A percentile compares a stretch with the other conserved stretches of the same genome.
Conservation (phyloP, 2,329 filamentous ascomycete species). For the Phoma sp. region DNA sequence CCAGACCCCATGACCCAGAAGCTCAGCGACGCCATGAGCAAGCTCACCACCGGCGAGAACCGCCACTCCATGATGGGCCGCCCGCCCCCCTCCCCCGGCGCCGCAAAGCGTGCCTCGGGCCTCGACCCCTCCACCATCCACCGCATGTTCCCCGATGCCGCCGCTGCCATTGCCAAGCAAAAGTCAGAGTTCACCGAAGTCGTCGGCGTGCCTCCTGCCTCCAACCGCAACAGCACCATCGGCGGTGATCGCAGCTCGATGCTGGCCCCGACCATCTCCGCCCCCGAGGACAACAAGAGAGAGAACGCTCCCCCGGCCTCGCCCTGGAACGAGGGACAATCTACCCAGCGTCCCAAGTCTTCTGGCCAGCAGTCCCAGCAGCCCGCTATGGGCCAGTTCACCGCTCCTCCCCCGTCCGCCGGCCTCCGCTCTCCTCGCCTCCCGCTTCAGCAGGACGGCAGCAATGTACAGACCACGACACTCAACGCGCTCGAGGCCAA, state of each 20-base stretch:
- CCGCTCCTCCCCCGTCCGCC: conserved; percentile 76
- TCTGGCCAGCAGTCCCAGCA: conserved; percentile 70
- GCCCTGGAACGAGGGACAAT: conserved; percentile 72
- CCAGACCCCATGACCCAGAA: conserved; percentile 96
- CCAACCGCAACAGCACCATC: conserved; percentile 88
- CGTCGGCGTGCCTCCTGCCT: conserved; percentile 86
- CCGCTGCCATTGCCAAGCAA: conserved; percentile 96
- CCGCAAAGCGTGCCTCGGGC: conserved; percentile 87
- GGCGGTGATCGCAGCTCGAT: conserved; percentile 81
- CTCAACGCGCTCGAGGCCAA: conserved; percentile 76
- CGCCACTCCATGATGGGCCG: conserved; percentile 82
- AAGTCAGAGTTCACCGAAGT: conserved; percentile 97
- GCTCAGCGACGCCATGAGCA: conserved; percentile 94
- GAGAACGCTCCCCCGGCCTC: conserved; percentile 73
- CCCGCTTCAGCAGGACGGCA: conserved; percentile 68
- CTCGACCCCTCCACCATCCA: conserved; percentile 93
- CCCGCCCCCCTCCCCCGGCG: conserved; percentile 74
- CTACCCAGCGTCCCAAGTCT: conserved; percentile 73
- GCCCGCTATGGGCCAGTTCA: conserved; percentile 85
- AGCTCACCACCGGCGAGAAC: conserved; percentile 85
- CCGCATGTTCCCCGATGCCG: conserved; percentile 98
- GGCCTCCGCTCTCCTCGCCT: conserved; percentile 82
- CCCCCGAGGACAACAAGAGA: conserved; percentile 67
- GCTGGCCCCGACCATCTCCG: conserved; percentile 76
- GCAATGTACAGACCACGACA: conserved; percentile 83